Percentiles rank a stretch among this genome's conserved stretches.
Evolutionary conservation across 2,329 filamentous ascomycete genomes (phyloP).

Genomic region (Atkinsonella hypoxylon): DNA sequence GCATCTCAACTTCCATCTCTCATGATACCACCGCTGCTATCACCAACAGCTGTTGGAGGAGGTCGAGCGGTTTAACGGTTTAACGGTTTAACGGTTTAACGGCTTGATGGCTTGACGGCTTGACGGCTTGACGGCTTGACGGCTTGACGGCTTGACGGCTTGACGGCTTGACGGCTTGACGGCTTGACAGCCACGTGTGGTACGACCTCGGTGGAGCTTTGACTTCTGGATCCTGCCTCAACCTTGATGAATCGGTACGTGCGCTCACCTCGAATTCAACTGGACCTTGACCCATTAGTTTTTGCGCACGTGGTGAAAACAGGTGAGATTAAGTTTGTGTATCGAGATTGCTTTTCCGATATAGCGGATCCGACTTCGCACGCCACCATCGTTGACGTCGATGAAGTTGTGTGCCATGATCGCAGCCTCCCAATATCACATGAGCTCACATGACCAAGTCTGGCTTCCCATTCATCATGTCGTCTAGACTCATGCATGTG

Average conservation of each 20-base stretch:
- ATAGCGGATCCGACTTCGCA: background rate
- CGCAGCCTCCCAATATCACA: background rate
- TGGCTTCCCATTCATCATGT: no score
- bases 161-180: background rate
- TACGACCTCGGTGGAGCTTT: background rate
- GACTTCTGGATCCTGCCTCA: background rate
- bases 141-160: background rate
- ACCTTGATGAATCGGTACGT: background rate
- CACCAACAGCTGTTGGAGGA: no score
- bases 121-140: background rate
- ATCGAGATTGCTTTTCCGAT: background rate
- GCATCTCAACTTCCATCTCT: background rate
- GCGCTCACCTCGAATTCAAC: background rate
- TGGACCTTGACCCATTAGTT: background rate
- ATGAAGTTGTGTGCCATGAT: background rate
- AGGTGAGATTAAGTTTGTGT: background rate
- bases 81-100: no score
- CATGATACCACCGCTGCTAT: no score
- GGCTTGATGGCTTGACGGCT: no score
- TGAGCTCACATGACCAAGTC: background rate
- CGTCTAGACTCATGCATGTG: no score
- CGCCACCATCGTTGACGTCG: background rate
- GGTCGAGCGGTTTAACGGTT: no score
- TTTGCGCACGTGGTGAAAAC: background rate
- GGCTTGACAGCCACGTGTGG: slow-evolving; percentile 1